Evolutionary conservation across 2,329 filamentous ascomycete genomes (phyloP).

Genomic region (Paracamarosporium sp.): DNA sequence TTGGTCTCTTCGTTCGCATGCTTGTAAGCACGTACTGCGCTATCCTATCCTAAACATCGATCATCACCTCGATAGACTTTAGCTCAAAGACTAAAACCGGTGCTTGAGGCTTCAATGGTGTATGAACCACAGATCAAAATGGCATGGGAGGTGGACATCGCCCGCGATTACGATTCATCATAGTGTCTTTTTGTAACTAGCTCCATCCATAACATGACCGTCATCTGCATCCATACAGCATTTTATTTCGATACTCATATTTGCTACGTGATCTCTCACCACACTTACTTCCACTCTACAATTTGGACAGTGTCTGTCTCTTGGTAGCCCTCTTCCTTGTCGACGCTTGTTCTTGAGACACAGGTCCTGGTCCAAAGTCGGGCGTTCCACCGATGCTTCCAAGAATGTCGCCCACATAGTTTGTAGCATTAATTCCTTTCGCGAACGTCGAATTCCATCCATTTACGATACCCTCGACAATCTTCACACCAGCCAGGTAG

Average conservation of each 20-base stretch:
- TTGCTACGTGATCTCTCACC: too few relatives aligned
- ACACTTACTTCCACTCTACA: background rate
- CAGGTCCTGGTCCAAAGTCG: constrained; percentile 67
- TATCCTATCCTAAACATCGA: too few relatives aligned
- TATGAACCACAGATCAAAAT: too few relatives aligned
- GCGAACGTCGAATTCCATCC: constrained; percentile 66
- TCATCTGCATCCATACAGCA: too few relatives aligned
- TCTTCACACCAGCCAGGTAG: constrained; percentile 68
- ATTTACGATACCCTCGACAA: constrained; percentile 67
- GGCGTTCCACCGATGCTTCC: constrained; percentile 70
- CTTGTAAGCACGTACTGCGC: background rate
- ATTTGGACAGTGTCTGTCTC: background rate
- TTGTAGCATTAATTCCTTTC: constrained; percentile 62
- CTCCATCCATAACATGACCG: too few relatives aligned
- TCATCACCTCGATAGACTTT: too few relatives aligned
- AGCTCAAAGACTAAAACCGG: too few relatives aligned
- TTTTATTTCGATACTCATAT: too few relatives aligned
- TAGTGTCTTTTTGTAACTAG: too few relatives aligned
- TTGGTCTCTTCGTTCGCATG: background rate
- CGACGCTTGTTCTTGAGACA: constrained; percentile 16
- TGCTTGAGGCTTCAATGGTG: too few relatives aligned
- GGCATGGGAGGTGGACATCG: too few relatives aligned
- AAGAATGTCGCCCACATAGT: constrained; percentile 75
- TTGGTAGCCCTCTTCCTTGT: constrained; percentile 13
- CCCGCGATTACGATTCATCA: too few relatives aligned